Percentiles rank a stretch among this genome's conserved stretches.
Evolutionary conservation across 441 rosid genomes (phyloP).

Genomic region (Bocquillonia castaneifolia): DNA sequence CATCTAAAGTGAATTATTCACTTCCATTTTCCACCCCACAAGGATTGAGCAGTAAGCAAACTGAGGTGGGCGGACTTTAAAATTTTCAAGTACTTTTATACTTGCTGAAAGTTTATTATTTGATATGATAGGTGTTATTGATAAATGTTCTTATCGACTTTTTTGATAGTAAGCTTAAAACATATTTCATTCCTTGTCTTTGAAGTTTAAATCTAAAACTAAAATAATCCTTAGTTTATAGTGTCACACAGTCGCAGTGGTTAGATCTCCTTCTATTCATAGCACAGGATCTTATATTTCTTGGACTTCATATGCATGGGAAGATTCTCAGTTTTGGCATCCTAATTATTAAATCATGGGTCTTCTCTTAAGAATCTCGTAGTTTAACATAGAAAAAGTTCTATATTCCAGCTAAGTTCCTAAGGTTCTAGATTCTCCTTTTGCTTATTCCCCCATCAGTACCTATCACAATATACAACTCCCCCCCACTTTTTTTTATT

Average conservation of each 20-base stretch:
- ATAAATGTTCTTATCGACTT: neutral
- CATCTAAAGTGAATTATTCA: constrained; percentile 25
- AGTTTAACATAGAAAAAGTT: neutral
- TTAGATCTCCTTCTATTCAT: neutral
- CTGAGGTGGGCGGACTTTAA: constrained; percentile 29
- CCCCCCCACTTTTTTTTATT: too few relatives aligned
- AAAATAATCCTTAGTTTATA: too few relatives aligned
- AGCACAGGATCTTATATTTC: neutral
- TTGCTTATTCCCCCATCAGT: too few relatives aligned
- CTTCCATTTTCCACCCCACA: constrained; percentile 24
- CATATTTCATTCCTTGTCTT: too few relatives aligned
- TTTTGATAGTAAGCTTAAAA: too few relatives aligned
- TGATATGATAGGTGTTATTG: neutral
- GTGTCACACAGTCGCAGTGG: too few relatives aligned
- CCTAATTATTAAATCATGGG: neutral
- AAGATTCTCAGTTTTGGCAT: neutral
- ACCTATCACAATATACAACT: too few relatives aligned
- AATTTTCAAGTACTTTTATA: constrained; percentile 10
- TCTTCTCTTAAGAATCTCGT: neutral
- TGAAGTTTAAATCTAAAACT: too few relatives aligned
- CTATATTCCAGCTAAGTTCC: neutral
- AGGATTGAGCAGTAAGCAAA: constrained; percentile 32
- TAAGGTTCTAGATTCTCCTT: too few relatives aligned
- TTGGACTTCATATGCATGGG: neutral
- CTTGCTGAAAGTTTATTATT: neutral